Evolutionary conservation across 2,329 filamentous ascomycete genomes (phyloP).

Genomic region (Aspergillus thermomutatus): DNA sequence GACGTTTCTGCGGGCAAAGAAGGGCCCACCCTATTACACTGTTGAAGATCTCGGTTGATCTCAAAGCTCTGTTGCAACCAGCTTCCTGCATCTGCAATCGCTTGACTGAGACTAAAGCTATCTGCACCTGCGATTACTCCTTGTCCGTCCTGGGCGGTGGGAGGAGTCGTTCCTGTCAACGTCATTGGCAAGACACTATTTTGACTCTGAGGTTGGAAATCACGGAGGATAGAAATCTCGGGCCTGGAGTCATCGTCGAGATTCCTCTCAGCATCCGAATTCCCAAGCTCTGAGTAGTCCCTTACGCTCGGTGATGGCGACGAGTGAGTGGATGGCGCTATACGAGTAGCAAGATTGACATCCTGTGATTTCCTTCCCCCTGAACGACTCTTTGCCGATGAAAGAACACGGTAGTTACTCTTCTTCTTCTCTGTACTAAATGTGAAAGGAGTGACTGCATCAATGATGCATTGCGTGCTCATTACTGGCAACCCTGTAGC

Average conservation of each 20-base stretch:
- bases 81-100: slow-evolving; percentile 45
- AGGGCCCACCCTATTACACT: slow-evolving; percentile 7
- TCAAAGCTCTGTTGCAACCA: slow-evolving; percentile 46
- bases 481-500: slow-evolving; percentile 24
- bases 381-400: slow-evolving; percentile 4
- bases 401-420: slow-evolving; percentile 5
- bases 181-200: slow-evolving; percentile 27
- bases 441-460: slow-evolving; percentile 38
- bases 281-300: neutral
- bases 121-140: slow-evolving; percentile 26
- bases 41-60: slow-evolving; percentile 32
- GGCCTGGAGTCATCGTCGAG: slow-evolving; percentile 5
- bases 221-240: slow-evolving; percentile 1
- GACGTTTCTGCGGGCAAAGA: slow-evolving; percentile 10
- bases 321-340: neutral
- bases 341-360: slow-evolving; percentile 11
- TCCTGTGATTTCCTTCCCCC: slow-evolving; percentile 20
- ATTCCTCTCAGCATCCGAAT: slow-evolving; percentile 1
- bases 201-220: slow-evolving; percentile 13
- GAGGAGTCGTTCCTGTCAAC: slow-evolving; percentile 30
- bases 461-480: slow-evolving; percentile 41
- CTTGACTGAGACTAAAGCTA: slow-evolving; percentile 42
- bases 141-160: slow-evolving; percentile 36
- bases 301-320: neutral
- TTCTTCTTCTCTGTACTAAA: slow-evolving; percentile 36